A percentile compares a stretch with the other conserved stretches of the same genome.
Conservation (phyloP, 179 eudicot species). For the Beta lomatogona region DNA sequence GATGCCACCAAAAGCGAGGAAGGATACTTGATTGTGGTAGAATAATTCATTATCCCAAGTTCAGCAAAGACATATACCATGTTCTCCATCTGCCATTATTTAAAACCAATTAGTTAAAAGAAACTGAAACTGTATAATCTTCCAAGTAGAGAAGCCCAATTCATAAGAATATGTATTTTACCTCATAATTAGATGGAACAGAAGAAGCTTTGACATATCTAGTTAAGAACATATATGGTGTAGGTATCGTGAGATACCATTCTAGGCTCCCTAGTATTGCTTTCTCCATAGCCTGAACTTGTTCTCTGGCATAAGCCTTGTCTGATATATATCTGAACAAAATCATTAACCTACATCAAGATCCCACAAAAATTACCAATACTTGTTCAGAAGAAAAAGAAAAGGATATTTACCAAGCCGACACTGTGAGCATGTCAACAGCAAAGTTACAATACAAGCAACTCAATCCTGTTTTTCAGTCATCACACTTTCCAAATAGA, state of each 20-base stretch:
- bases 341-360: no score
- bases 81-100: no score
- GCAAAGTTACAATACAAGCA: not conserved
- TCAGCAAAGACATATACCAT: no score
- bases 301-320: constrained; percentile 71
- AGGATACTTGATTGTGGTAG: no score
- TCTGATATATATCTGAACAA: constrained; percentile 74
- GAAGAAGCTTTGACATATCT: constrained; percentile 76
- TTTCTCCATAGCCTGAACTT: constrained; percentile 72
- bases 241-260: constrained; percentile 79
- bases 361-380: no score
- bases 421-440: not conserved
- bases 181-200: constrained; percentile 56
- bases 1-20: no score
- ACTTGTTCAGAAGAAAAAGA: no score
- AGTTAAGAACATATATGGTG: constrained; percentile 75
- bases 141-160: not conserved
- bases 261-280: constrained; percentile 60
- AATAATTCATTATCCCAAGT: no score
- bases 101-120: no score
- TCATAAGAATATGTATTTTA: not conserved
- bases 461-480: not conserved
- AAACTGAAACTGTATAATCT: no score
- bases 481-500: not conserved
- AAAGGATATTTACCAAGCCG: no score